Evolutionary conservation across 176 grass and related monocot species (phyloP).

Genomic region (Dactylis glomerata): DNA sequence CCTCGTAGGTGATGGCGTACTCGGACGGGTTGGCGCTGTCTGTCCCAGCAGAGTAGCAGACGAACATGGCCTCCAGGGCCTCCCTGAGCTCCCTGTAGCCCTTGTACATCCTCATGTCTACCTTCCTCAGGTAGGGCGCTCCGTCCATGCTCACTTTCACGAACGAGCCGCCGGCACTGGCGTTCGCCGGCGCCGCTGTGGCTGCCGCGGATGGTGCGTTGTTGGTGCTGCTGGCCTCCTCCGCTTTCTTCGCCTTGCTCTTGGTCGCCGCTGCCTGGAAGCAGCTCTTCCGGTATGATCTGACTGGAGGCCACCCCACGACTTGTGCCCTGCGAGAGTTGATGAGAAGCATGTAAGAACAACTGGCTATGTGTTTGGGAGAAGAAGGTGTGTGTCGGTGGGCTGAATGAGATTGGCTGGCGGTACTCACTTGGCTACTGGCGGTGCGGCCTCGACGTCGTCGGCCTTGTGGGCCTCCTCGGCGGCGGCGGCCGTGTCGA

Average conservation of each 20-base stretch:
- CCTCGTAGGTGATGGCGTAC: conserved; percentile 66
- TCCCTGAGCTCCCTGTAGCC: conserved; percentile 79
- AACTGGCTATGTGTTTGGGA: neutral
- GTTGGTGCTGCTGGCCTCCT: neutral
- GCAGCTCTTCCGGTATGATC: conserved; percentile 77
- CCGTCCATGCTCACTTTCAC: conserved; percentile 98
- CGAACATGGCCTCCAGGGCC: conserved; percentile 72
- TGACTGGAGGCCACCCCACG: conserved; percentile 91
- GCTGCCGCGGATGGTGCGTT: neutral
- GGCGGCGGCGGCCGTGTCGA: neutral
- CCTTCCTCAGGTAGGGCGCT: conserved; percentile 77
- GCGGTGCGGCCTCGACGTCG: conserved; percentile 23
- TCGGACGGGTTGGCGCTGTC: conserved; percentile 31
- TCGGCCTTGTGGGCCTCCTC: neutral
- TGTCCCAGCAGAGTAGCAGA: conserved; percentile 37
- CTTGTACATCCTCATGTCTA: conserved; percentile 69
- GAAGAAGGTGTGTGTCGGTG: neutral
- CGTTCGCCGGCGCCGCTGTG: neutral
- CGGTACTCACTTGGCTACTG: conserved; percentile 49
- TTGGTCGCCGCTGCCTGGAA: conserved; percentile 39
- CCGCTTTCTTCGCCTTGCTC: conserved; percentile 8
- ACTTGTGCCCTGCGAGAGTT: conserved; percentile 64
- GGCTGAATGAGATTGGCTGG: too few species aligned
- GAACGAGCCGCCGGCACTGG: conserved; percentile 11
- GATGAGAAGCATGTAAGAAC: neutral